Base-by-base conservation (phyloP, 1,284 basidiomycete genomes). In the Cutaneotrichosporon mucoides region DNA sequence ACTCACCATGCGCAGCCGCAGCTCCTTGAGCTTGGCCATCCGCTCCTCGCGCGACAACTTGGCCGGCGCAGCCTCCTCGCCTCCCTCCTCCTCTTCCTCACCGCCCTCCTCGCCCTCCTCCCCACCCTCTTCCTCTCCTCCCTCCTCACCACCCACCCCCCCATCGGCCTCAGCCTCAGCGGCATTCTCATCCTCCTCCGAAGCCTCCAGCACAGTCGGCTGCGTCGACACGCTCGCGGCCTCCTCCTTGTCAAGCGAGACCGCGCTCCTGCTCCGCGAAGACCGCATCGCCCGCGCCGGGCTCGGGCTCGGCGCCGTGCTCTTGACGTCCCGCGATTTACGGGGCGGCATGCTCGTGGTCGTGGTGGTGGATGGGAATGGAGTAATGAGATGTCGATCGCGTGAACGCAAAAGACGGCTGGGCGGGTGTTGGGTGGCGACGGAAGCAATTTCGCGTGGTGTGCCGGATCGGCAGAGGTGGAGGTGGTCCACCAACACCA, bases 1-100 rank as follows among this genome's bases (percentile, higher is more conserved):
- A 80, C 85, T 49, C 58, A 90, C 91, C 85, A 92, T 89, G 70
- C 85, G 86, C 70, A 85, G 82, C 55, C 89, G 81, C 15, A 95
- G 80, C 65, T 85, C 81, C 42, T 85, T 85, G 76, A 94, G 79
- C 79, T 89, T 93, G 34, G 84, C 85, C 73, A 86, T 85, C 55
- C 90, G 81, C 65, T 88, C 88, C 64, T 89, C 86, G 82, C 89
- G 82, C 0, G 48, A 53, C 54, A 42, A 53, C 61, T 56, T 61
- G 40, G 24, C 55, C 6, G 49, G 15, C 3, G 50, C 55, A 1
- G 58, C 58, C 41, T 45, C 57, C 37, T 51, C 55, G 56, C 41
- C 53, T 15, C 45, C 67, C 15, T 60, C 46, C 1, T 16, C 24
- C 7, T 52, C 35, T 2, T 52, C 53, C 10, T 51, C 64, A n/a